Percentiles rank a stretch among this genome's conserved stretches.
These are phyloP conservation scores for Trichoderma simmonsii DNA, from an alignment of 2,329 filamentous ascomycete genomes.

Conservation along the genomic window DNA sequence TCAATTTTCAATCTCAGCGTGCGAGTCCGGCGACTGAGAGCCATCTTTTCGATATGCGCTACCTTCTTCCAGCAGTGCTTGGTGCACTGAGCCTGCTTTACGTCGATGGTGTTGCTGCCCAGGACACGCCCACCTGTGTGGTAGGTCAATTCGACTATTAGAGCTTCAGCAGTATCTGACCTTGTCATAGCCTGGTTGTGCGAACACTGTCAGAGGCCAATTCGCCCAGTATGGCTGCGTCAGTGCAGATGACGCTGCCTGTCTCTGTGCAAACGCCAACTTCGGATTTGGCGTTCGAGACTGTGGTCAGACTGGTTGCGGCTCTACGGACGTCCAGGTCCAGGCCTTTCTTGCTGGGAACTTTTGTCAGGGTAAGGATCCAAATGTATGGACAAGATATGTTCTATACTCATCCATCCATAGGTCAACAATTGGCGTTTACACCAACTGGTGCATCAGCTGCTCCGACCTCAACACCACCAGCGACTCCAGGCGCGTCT, in stretches of 20 bases:
- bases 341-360: slow-evolving; percentile 26
- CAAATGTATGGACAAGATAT: background rate
- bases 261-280: slow-evolving; percentile 36
- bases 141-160: slow-evolving; percentile 28
- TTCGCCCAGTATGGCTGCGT: slow-evolving; percentile 27
- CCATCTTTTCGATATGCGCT: slow-evolving; percentile 19
- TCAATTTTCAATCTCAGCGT: background rate
- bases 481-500: background rate
- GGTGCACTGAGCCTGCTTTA: slow-evolving; percentile 31
- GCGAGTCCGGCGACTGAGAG: background rate
- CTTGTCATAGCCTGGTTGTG: slow-evolving; percentile 24
- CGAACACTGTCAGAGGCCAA: slow-evolving; percentile 21
- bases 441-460: background rate
- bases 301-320: slow-evolving; percentile 32
- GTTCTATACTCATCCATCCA: background rate
- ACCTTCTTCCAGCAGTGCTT: slow-evolving; percentile 28
- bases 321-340: slow-evolving; percentile 30
- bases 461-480: background rate
- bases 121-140: slow-evolving; percentile 28
- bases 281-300: slow-evolving; percentile 34
- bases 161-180: background rate
- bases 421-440: slow-evolving; percentile 13
- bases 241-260: slow-evolving; percentile 33
- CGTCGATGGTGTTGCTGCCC: slow-evolving; percentile 26
- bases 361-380: slow-evolving; percentile 25